Conservation (phyloP, 2,329 filamentous ascomycete genomes). For the Fusarium sp. region DNA sequence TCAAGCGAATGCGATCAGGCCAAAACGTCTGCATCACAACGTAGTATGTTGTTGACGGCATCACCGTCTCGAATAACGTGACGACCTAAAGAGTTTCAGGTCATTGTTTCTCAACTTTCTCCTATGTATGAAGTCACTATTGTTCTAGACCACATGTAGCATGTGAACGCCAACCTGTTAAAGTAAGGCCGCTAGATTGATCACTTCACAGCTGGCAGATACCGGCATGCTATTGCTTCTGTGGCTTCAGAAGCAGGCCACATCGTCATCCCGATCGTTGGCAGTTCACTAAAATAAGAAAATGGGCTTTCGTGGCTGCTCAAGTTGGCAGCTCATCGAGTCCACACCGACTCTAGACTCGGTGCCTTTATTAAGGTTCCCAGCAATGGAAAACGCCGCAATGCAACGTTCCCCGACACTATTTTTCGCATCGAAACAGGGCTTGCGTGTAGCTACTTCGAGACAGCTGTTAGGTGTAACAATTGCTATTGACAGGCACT, state of each 20-base stretch:
- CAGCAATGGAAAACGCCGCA: slow-evolving; percentile 15
- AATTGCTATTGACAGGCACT: not conserved
- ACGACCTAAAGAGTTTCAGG: too few species aligned
- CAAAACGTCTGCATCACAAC: not conserved
- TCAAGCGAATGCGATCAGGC: slow-evolving; percentile 6
- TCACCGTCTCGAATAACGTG: too few species aligned
- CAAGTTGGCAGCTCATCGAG: slow-evolving; percentile 7
- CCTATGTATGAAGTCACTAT: slow-evolving; percentile 3
- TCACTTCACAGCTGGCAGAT: slow-evolving; percentile 19
- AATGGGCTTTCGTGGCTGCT: slow-evolving; percentile 26
- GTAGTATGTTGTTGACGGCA: not conserved
- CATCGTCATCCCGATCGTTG: slow-evolving; percentile 21
- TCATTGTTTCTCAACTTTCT: too few species aligned
- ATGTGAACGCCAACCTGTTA: slow-evolving; percentile 4
- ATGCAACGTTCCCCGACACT: slow-evolving; percentile 35
- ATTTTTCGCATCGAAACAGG: slow-evolving; percentile 14
- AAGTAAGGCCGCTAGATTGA: slow-evolving; percentile 1
- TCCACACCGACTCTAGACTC: slow-evolving; percentile 13
- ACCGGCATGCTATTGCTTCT: slow-evolving; percentile 9
- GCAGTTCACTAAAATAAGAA: slow-evolving; percentile 25
- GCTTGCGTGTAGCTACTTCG: slow-evolving; percentile 25
- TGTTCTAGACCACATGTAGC: slow-evolving; percentile 2
- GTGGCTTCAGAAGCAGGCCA: slow-evolving; percentile 22
- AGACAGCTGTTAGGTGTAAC: not conserved
- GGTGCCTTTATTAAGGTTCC: slow-evolving; percentile 19